Evolutionary conservation across 306 rosid species (phyloP).

Genomic region (Styphnolobium japonicum): DNA sequence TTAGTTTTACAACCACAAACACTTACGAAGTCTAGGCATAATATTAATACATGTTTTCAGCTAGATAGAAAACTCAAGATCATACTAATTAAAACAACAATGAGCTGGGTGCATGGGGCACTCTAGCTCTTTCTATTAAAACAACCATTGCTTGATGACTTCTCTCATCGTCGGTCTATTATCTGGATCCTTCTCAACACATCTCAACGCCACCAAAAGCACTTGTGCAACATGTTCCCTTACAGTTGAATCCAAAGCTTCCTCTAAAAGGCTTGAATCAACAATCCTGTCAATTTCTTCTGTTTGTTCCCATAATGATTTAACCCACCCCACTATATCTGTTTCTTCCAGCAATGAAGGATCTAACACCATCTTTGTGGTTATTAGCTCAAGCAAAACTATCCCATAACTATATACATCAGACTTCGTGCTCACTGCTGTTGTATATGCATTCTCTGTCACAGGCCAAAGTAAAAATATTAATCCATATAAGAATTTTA

Average conservation of each 20-base stretch:
- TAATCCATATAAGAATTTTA: not conserved
- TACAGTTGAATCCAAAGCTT: constrained; percentile 25
- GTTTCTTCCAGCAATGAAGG: constrained; percentile 34
- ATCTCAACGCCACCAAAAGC: constrained; percentile 42
- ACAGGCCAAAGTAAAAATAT: not conserved
- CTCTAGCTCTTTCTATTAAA: not conserved
- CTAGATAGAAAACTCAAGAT: no score
- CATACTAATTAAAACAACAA: not conserved
- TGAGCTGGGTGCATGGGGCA: not conserved
- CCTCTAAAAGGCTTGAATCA: constrained; percentile 41
- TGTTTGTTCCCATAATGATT: constrained; percentile 32
- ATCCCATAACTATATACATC: constrained; percentile 63
- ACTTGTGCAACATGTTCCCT: constrained; percentile 42
- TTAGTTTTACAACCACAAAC: no score
- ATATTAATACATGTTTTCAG: no score
- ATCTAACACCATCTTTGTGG: constrained; percentile 52
- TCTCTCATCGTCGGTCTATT: constrained; percentile 53
- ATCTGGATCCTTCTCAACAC: constrained; percentile 40
- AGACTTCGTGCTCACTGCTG: constrained; percentile 32
- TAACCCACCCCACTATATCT: constrained; percentile 41
- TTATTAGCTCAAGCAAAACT: constrained; percentile 54
- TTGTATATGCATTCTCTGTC: constrained; percentile 50
- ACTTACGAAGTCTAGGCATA: no score
- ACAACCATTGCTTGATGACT: constrained; percentile 27
- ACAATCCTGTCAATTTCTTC: constrained; percentile 34